Evolutionary conservation across 306 rosid genomes (phyloP).

Genomic region (Dicorynia guianensis): DNA sequence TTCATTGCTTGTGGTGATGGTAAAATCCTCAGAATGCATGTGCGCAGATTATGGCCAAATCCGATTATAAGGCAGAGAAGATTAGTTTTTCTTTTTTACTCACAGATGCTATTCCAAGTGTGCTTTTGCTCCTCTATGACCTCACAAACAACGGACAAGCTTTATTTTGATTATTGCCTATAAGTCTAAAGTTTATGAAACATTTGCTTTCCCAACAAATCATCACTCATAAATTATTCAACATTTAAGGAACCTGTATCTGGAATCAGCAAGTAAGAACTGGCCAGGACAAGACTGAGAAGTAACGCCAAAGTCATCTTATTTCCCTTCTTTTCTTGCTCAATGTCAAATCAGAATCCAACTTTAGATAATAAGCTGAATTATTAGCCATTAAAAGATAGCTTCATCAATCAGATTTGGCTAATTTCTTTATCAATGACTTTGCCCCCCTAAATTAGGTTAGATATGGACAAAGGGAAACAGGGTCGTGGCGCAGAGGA

Average conservation of each 20-base stretch:
- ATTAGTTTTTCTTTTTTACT: neutral
- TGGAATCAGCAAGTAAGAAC: neutral
- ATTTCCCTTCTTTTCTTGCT: neutral
- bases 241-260: no score
- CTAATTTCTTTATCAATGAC: neutral
- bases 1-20: no score
- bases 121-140: neutral
- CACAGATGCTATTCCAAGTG: no score
- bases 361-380: neutral
- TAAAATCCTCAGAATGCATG: no score
- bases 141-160: neutral
- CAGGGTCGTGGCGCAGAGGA: no score
- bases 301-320: conserved; percentile 5
- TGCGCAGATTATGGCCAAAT: neutral
- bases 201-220: neutral
- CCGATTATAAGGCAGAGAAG: neutral
- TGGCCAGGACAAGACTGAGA: neutral
- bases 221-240: neutral
- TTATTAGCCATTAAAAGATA: neutral
- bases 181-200: neutral
- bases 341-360: conserved; percentile 18
- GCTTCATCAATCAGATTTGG: neutral
- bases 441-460: neutral
- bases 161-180: neutral
- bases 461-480: no score